phyloP scores from a whole-genome alignment of 768 basidiomycete genomes.

The Exsudoporus frostii region DNA sequence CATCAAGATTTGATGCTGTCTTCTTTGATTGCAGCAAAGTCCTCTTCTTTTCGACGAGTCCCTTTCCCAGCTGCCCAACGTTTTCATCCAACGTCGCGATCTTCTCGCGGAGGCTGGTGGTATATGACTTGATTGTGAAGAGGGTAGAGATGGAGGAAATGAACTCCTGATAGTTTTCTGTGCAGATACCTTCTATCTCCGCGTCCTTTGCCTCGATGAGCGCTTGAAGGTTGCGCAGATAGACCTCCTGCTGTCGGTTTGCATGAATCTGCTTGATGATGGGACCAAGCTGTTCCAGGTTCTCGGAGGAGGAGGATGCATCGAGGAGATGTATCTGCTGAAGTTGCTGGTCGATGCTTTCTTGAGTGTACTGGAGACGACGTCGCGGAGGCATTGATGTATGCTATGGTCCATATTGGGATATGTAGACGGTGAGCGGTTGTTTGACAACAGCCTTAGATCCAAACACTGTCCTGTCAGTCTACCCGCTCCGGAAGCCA shows the following conservation, averaged over 20 bases:
- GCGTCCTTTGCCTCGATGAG: conserved; percentile 92
- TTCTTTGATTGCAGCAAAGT: conserved; percentile 85
- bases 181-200: conserved; percentile 95
- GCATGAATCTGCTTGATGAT: conserved; percentile 92
- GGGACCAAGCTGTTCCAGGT: conserved; percentile 92
- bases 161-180: conserved; percentile 97
- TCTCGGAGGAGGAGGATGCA: conserved; percentile 85
- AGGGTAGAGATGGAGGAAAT: conserved; percentile 96
- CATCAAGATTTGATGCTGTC: conserved; percentile 92
- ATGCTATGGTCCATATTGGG: conserved; percentile 12
- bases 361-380: conserved; percentile 71
- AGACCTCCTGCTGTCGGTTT: conserved; percentile 84
- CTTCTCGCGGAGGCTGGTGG: conserved; percentile 87
- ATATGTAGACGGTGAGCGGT: conserved; percentile 8
- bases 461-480: conserved; percentile 31
- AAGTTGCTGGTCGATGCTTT: conserved; percentile 84
- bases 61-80: conserved; percentile 83
- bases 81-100: conserved; percentile 86
- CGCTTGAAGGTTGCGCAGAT: conserved; percentile 78
- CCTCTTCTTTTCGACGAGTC: conserved; percentile 92
- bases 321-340: conserved; percentile 90
- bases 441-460: conserved; percentile 40
- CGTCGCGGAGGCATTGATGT: conserved; percentile 64
- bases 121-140: conserved; percentile 94
- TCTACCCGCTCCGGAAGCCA: background rate